Base-by-base conservation (phyloP, 2,329 filamentous ascomycete species). In the Paraphoma sp. region DNA sequence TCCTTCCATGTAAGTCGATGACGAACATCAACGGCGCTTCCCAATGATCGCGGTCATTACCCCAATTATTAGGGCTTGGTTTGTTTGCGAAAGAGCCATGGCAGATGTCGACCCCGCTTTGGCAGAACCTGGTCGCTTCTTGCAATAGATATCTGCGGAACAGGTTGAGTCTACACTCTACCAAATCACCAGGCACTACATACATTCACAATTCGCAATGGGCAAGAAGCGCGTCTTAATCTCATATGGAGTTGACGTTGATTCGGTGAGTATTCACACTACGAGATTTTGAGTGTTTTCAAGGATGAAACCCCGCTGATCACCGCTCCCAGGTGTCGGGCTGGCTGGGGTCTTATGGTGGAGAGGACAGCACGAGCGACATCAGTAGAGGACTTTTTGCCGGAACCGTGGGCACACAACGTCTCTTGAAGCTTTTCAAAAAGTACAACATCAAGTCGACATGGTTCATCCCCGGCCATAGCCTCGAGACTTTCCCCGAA, bases 341-440 rank as follows among this genome's bases (percentile, higher is more conserved):
- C 11, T 92, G 89, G 89, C 79, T 92, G 1, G 89, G 89, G 0
- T 89, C 86, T 0, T 92, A 92, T 64, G 88, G 88, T 10, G 89
- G 90, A 42, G 84, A 91, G 71, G 89, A 92, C 68, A 88, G 84
- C 18, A 86, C 84, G 1, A 89, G 83, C 67, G 89, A 92, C 65
- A 92, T 92, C 60, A 88, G 85, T 68, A 81, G 89, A 79, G 88
- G 84, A 55, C 76, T 90, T 31, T 93, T 86, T 64, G 89, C 90
- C 1, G 89, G 89, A 14, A 90, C 88, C 0, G 79, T 89, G 36
- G 89, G 90, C 41, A 86, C 86, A 0, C 82, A 84, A 12, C 85
- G 89, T 1, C 79, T 93, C 1, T 81, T 93, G 28, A 91, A 89
- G 65, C 76, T 93, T 3, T 89, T 91, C 68, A 82, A 86, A 16